phyloP scores from a whole-genome alignment of 768 basidiomycete genomes.

The Mycena pura region DNA sequence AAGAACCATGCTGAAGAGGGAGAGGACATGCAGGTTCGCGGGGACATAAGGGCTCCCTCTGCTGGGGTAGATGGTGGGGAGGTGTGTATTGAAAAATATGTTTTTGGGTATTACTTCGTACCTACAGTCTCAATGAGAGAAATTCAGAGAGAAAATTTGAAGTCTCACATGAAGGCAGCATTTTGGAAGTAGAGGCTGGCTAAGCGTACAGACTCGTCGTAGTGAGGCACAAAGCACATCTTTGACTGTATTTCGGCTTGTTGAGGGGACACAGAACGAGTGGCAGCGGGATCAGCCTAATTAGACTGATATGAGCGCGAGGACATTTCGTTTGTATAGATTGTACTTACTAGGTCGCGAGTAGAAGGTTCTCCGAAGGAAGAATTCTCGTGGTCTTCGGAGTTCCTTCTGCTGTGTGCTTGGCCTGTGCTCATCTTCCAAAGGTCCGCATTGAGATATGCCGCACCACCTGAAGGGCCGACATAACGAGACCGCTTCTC shows the following conservation, averaged over 20 bases:
- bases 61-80: conserved; percentile 26
- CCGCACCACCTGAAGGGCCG: conserved; percentile 30
- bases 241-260: conserved; percentile 22
- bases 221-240: conserved; percentile 23
- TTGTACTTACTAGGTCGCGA: not conserved
- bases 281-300: not conserved
- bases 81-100: conserved; percentile 29
- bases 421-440: conserved; percentile 24
- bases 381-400: not conserved
- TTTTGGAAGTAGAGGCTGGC: conserved; percentile 26
- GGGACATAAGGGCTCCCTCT: conserved; percentile 7
- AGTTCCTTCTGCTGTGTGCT: conserved; percentile 2
- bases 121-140: conserved; percentile 4
- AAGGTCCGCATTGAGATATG: conserved; percentile 29
- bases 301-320: too few relatives aligned
- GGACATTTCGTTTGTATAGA: not conserved
- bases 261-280: not conserved
- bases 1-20: conserved; percentile 24
- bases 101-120: conserved; percentile 31
- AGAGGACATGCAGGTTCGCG: conserved; percentile 23
- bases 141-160: not conserved
- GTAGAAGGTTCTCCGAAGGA: not conserved
- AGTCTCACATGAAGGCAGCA: conserved; percentile 26
- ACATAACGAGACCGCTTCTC: conserved; percentile 33
- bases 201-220: conserved; percentile 29